A percentile compares a stretch with the other conserved stretches of the same genome.
phyloP scores from a whole-genome alignment of 345 rosid species.

The Linum lewisii region DNA sequence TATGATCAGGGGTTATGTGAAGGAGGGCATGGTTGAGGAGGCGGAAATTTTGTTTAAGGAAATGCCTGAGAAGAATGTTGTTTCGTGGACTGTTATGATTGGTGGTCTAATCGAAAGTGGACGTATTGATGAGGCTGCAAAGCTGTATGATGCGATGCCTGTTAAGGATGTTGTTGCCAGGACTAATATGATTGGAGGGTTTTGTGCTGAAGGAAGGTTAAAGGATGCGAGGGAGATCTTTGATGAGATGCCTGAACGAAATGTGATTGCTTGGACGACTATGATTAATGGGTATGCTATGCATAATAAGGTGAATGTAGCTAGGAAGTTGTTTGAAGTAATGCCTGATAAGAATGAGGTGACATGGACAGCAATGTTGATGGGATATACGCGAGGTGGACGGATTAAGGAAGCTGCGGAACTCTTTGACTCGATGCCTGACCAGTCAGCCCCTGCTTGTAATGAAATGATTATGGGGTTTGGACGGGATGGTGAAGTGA shows the following conservation, averaged over 20 bases:
- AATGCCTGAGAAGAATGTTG: slow-evolving; percentile 72
- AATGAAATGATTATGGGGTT: slow-evolving; percentile 66
- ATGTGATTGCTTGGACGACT: slow-evolving; percentile 70
- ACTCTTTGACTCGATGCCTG: slow-evolving; percentile 54
- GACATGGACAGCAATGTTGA: slow-evolving; percentile 73
- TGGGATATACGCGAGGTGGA: slow-evolving; percentile 58
- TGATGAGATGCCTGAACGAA: slow-evolving; percentile 54
- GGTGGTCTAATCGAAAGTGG: slow-evolving; percentile 55
- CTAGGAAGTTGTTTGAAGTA: slow-evolving; percentile 79
- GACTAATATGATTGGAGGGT: slow-evolving; percentile 71
- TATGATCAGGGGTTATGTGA: slow-evolving; percentile 59
- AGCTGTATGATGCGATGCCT: slow-evolving; percentile 57
- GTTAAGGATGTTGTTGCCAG: slow-evolving; percentile 65
- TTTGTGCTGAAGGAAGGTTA: slow-evolving; percentile 49
- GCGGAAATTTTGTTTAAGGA: slow-evolving; percentile 58
- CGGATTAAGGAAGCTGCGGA: slow-evolving; percentile 56
- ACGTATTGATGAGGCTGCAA: slow-evolving; percentile 48
- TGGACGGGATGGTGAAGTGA: slow-evolving; percentile 47
- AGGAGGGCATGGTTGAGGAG: slow-evolving; percentile 41
- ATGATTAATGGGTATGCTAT: slow-evolving; percentile 65
- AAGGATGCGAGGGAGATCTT: slow-evolving; percentile 60
- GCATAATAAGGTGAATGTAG: slow-evolving; percentile 56
- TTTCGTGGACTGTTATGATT: slow-evolving; percentile 80
- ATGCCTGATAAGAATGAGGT: slow-evolving; percentile 78
- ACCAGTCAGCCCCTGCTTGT: slow-evolving; percentile 42